Conservation (phyloP, 1,284 basidiomycete species). For the Austroboletus novae-zelandiae region DNA sequence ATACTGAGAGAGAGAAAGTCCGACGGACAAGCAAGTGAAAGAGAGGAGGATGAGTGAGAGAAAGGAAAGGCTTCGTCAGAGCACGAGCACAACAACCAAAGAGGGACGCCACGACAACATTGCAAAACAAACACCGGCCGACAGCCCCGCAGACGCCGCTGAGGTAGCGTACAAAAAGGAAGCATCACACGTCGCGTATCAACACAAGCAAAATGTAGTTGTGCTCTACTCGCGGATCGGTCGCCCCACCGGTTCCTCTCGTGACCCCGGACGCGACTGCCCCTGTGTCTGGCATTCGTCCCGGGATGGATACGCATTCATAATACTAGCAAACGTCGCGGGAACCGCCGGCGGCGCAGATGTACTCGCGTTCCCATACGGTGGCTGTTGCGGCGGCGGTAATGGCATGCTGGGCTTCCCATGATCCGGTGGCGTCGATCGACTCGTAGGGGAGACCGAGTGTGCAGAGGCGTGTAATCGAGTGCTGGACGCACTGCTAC, state of each 20-base stretch:
- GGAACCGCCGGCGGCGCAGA: constrained; percentile 31
- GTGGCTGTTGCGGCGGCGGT: constrained; percentile 5
- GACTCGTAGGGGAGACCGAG: constrained; percentile 20
- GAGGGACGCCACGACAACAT: constrained; percentile 7
- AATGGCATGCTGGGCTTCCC: constrained; percentile 1
- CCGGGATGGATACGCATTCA: constrained; percentile 54
- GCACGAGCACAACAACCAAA: not conserved
- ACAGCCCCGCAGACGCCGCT: no score
- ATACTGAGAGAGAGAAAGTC: no score
- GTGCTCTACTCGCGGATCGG: constrained; percentile 12
- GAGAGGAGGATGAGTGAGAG: no score
- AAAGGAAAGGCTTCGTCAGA: not conserved
- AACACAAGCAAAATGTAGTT: not conserved
- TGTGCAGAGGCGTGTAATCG: constrained; percentile 12
- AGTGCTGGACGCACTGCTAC: not conserved
- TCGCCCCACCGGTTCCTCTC: constrained; percentile 17
- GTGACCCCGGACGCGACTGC: constrained; percentile 24
- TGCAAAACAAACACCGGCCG: constrained; percentile 3
- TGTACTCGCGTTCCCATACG: constrained; percentile 19
- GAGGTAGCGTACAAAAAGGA: no score
- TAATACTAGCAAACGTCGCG: constrained; percentile 58
- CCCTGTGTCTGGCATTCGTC: constrained; percentile 12
- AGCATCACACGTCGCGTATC: no score
- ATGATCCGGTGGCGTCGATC: constrained; percentile 3
- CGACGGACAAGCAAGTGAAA: no score